Conservation (phyloP, 2,329 filamentous ascomycete genomes). For the Emergomyces pasteurianus region DNA sequence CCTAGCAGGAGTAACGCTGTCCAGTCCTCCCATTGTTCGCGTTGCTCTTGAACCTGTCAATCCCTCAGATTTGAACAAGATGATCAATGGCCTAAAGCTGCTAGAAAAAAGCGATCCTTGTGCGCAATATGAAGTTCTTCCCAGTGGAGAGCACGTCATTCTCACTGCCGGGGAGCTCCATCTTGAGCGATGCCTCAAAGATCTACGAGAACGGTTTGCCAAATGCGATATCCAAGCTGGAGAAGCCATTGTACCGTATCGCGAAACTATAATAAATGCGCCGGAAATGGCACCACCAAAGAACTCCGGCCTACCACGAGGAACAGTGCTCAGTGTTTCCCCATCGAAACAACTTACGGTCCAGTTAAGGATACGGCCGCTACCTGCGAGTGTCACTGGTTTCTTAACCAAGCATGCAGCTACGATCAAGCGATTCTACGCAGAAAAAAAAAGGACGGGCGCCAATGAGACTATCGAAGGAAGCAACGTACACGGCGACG, state of each 20-base stretch:
- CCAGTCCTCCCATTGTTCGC: slow-evolving; percentile 81
- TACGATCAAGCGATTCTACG: slow-evolving; percentile 68
- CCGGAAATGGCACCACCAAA: slow-evolving; percentile 85
- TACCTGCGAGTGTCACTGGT: slow-evolving; percentile 67
- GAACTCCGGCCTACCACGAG: slow-evolving; percentile 76
- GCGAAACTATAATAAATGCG: slow-evolving; percentile 77
- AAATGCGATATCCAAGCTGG: slow-evolving; percentile 90
- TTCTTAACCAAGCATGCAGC: slow-evolving; percentile 72
- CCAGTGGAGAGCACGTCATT: slow-evolving; percentile 88
- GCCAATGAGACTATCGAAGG: slow-evolving; percentile 28
- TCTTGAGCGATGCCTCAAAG: slow-evolving; percentile 84
- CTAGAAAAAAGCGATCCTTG: slow-evolving; percentile 93
- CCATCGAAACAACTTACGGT: slow-evolving; percentile 78
- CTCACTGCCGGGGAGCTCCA: slow-evolving; percentile 90
- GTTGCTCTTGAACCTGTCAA: slow-evolving; percentile 91
- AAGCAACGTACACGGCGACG: slow-evolving; percentile 26
- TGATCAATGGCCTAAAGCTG: slow-evolving; percentile 77
- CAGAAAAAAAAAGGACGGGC: slow-evolving; percentile 53
- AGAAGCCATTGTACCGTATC: slow-evolving; percentile 87
- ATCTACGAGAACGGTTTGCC: slow-evolving; percentile 84
- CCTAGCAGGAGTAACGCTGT: slow-evolving; percentile 70
- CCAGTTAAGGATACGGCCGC: slow-evolving; percentile 61
- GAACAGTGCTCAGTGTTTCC: slow-evolving; percentile 62
- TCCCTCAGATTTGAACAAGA: slow-evolving; percentile 82
- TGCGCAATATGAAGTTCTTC: slow-evolving; percentile 86